Conservation (phyloP, 2,329 filamentous ascomycete genomes). For the Lizonia empirigonia region DNA sequence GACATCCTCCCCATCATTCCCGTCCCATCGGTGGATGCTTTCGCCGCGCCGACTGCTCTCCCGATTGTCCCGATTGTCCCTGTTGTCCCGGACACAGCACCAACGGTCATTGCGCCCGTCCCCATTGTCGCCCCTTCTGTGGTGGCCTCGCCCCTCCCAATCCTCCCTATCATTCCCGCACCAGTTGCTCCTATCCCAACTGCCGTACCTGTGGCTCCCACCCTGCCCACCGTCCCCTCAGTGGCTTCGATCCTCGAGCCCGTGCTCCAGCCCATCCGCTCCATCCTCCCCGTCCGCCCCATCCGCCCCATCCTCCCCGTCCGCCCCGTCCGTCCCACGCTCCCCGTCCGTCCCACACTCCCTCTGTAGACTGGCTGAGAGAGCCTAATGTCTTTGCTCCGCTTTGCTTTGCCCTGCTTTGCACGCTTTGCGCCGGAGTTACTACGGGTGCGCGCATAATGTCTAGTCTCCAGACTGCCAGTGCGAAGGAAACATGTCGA, state of each 20-base stretch:
- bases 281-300: background rate
- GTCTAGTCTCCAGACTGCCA: slow-evolving; percentile 12
- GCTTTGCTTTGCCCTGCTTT: too few species aligned
- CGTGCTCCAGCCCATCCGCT: background rate
- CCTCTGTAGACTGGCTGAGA: background rate
- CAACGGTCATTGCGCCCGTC: too few species aligned
- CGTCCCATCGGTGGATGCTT: background rate
- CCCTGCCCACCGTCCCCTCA: background rate
- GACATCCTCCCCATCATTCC: background rate
- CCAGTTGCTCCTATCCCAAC: background rate
- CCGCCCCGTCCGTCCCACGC: background rate
- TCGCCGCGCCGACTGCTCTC: background rate
- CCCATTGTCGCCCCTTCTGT: too few species aligned
- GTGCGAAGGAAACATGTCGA: background rate
- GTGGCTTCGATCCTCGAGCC: background rate
- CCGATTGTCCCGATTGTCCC: background rate
- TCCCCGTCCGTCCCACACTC: background rate
- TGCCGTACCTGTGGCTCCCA: background rate
- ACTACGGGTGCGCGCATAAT: slow-evolving; percentile 12
- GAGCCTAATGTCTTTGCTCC: background rate
- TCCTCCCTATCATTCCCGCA: background rate
- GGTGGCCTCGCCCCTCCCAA: too few species aligned
- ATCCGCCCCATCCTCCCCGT: background rate
- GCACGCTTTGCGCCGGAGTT: too few species aligned
- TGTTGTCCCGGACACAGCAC: background rate